A percentile compares a stretch with the other conserved stretches of the same genome.
Conservation (phyloP, 805 yeast genomes). For the Candida ovalis region DNA sequence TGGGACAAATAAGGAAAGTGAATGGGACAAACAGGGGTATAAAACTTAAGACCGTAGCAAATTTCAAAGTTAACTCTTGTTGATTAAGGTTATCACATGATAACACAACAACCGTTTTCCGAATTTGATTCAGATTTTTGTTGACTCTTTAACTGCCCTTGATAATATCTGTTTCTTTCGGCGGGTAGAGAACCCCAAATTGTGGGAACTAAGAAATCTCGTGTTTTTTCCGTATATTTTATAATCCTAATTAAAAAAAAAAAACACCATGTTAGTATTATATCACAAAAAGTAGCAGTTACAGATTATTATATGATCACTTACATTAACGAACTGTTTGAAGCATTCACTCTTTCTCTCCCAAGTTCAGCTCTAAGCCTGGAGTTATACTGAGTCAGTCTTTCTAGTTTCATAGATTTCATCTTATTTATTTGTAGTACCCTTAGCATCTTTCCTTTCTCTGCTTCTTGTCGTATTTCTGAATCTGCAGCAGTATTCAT, state of each 20-base stretch:
- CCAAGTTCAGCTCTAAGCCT: conserved; percentile 49
- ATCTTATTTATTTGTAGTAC: conserved; percentile 41
- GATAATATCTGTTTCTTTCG: conserved; percentile 33
- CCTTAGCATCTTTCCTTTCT: conserved; percentile 15
- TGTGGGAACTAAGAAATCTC: conserved; percentile 45
- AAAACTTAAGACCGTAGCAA: not conserved
- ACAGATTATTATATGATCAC: not conserved
- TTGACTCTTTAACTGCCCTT: conserved; percentile 18
- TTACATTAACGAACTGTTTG: conserved; percentile 49
- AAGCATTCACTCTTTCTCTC: conserved; percentile 59
- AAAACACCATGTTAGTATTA: not conserved
- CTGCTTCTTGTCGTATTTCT: not conserved
- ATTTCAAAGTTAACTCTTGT: not conserved
- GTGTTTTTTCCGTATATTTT: conserved; percentile 39
- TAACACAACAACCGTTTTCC: conserved; percentile 24
- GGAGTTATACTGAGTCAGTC: conserved; percentile 54
- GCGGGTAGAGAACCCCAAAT: conserved; percentile 39
- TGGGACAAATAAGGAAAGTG: too few species aligned
- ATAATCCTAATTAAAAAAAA: conserved; percentile 31
- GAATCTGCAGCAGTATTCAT: not conserved
- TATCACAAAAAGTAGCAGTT: not conserved
- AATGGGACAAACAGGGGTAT: not conserved
- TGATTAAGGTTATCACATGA: conserved; percentile 17
- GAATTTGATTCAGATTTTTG: not conserved
- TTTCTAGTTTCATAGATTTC: conserved; percentile 50